phyloP scores from a whole-genome alignment of 2,329 filamentous ascomycete species.

The Monilinia laxa region DNA sequence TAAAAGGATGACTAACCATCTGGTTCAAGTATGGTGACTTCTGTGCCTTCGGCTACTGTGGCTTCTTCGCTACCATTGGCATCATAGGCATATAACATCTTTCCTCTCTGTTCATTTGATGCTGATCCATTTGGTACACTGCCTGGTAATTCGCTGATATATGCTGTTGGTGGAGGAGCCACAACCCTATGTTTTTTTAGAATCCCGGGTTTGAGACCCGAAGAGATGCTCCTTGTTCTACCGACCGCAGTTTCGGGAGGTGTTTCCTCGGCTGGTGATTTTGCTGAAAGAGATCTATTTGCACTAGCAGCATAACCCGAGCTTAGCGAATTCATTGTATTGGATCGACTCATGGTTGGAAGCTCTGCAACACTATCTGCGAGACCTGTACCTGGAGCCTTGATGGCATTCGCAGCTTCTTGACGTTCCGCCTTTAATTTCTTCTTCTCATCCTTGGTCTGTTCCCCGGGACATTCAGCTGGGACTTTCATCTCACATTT shows the following conservation, averaged over 20 bases:
- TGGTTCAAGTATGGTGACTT: constrained; percentile 75
- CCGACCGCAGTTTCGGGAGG: constrained; percentile 39
- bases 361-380: constrained; percentile 58
- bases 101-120: constrained; percentile 64
- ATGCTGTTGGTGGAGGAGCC: constrained; percentile 82
- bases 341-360: constrained; percentile 67
- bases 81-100: constrained; percentile 88
- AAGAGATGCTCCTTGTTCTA: constrained; percentile 26
- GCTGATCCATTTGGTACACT: constrained; percentile 45
- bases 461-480: constrained; percentile 90
- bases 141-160: constrained; percentile 67
- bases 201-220: constrained; percentile 32
- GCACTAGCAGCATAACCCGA: constrained; percentile 84
- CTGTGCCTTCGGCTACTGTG: constrained; percentile 73
- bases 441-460: constrained; percentile 92
- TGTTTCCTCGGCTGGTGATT: constrained; percentile 53
- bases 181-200: constrained; percentile 68
- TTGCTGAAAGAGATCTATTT: constrained; percentile 67
- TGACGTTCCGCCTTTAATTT: constrained; percentile 86
- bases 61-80: constrained; percentile 79
- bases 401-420: constrained; percentile 61
- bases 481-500: constrained; percentile 99
- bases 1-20: constrained; percentile 65
- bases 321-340: constrained; percentile 87
- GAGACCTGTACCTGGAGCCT: constrained; percentile 35